These are phyloP conservation scores for Xylariaceae sp. DNA, from an alignment of 2,329 filamentous ascomycete species.

Conservation along the genomic window DNA sequence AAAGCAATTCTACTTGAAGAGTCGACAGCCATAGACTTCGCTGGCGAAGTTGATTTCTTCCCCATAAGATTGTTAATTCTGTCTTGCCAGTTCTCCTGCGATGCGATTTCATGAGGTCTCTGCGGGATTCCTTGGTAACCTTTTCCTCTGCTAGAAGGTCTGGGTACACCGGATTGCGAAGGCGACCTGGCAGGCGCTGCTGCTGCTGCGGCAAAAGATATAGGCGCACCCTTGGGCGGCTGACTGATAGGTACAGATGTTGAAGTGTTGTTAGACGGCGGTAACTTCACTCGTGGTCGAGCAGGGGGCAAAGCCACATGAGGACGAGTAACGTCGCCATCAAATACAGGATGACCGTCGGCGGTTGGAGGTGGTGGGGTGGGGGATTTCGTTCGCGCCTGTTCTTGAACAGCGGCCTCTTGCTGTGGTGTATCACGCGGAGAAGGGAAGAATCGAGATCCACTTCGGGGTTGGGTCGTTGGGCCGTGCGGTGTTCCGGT, in stretches of 20 bases:
- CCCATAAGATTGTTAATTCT: conserved; percentile 78
- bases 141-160: conserved; percentile 30
- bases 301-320: conserved; percentile 71
- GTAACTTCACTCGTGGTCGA: conserved; percentile 79
- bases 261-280: conserved; percentile 61
- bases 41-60: conserved; percentile 59
- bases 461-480: conserved; percentile 48
- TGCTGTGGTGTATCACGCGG: conserved; percentile 52
- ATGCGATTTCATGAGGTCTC: conserved; percentile 35
- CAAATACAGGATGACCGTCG: conserved; percentile 72
- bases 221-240: conserved; percentile 43
- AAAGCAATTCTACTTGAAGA: conserved; percentile 69
- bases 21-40: conserved; percentile 64
- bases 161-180: conserved; percentile 14
- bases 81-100: conserved; percentile 69
- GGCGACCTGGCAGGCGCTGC: conserved; percentile 31
- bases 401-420: conserved; percentile 39
- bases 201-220: conserved; percentile 47
- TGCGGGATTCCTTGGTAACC: conserved; percentile 31
- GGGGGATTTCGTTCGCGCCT: conserved; percentile 57
- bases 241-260: conserved; percentile 40
- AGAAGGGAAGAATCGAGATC: conserved; percentile 64
- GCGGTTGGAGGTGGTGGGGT: conserved; percentile 74
- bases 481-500: conserved; percentile 23
- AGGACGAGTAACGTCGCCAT: conserved; percentile 66